Percentiles rank a stretch among this genome's conserved stretches.
phyloP scores from a whole-genome alignment of 225 moss, liverwort and hornwort species.

The Physcomitrellopsis africana region DNA sequence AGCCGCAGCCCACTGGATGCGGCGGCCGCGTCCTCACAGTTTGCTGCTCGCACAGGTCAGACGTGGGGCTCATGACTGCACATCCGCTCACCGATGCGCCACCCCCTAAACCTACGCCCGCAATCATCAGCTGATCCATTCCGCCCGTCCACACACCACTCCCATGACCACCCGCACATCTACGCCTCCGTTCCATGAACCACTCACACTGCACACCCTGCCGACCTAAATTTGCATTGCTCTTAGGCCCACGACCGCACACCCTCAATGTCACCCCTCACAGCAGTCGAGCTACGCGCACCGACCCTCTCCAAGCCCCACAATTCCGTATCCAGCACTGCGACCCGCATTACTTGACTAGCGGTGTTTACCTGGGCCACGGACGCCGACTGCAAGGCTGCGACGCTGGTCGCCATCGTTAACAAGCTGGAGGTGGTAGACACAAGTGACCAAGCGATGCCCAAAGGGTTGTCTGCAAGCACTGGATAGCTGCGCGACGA shows the following conservation, averaged over 20 bases:
- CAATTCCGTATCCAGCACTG: neutral
- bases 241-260: neutral
- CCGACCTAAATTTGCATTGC: neutral
- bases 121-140: neutral
- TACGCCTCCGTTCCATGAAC: neutral
- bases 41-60: neutral
- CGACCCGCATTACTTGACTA: neutral
- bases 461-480: no score
- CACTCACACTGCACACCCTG: neutral
- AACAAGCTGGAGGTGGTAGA: neutral
- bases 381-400: slow-evolving; percentile 36
- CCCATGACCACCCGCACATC: neutral
- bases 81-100: neutral
- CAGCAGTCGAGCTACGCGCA: neutral
- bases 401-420: slow-evolving; percentile 40
- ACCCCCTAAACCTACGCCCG: neutral
- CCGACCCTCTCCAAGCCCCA: neutral
- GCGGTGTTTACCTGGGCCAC: slow-evolving; percentile 33
- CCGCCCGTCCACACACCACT: neutral
- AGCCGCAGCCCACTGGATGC: neutral
- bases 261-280: neutral
- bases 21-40: neutral
- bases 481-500: no score
- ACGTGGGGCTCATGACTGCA: neutral
- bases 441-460: no score